phyloP scores from a whole-genome alignment of 768 basidiomycete species.

The Agaricus blazei region DNA sequence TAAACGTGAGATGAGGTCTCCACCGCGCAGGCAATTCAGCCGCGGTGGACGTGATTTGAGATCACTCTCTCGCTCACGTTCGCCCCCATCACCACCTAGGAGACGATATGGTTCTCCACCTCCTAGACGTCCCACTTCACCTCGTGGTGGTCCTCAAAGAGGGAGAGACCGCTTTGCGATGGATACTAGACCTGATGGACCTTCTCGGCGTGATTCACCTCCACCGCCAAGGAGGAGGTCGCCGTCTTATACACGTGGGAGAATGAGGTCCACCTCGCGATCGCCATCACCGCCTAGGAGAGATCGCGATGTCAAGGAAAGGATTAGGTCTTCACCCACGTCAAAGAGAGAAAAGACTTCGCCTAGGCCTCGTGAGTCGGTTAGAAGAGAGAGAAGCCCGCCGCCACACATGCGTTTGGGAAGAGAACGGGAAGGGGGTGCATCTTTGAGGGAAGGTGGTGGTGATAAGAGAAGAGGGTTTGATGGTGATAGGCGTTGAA shows the following conservation, averaged over 20 bases:
- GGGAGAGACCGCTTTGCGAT: slow-evolving; percentile 7
- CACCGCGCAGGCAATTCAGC: background rate
- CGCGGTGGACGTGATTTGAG: background rate
- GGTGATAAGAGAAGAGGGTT: slow-evolving; percentile 1
- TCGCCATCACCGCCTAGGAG: slow-evolving; percentile 16
- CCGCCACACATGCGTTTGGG: slow-evolving; percentile 3
- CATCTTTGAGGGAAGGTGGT: slow-evolving; percentile 4
- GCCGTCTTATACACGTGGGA: slow-evolving; percentile 9
- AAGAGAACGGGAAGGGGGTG: slow-evolving; percentile 4
- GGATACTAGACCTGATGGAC: slow-evolving; percentile 9
- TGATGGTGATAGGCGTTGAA: slow-evolving; percentile 8
- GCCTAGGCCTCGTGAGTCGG: slow-evolving; percentile 11
- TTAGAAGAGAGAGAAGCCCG: slow-evolving; percentile 10
- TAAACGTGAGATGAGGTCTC: slow-evolving; percentile 12
- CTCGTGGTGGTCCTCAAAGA: slow-evolving; percentile 3
- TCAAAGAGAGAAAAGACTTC: slow-evolving; percentile 13
- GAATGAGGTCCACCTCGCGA: slow-evolving; percentile 12
- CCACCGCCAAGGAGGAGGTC: slow-evolving; percentile 16
- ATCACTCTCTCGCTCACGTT: background rate
- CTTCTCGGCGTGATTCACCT: slow-evolving; percentile 9
- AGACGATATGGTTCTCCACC: slow-evolving; percentile 9
- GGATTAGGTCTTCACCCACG: slow-evolving; percentile 13
- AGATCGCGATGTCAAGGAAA: background rate
- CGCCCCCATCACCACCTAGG: slow-evolving; percentile 5
- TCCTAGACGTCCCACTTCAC: slow-evolving; percentile 8